phyloP scores from a whole-genome alignment of 2,329 filamentous ascomycete genomes.

The Xylariomycetidae sp. region DNA sequence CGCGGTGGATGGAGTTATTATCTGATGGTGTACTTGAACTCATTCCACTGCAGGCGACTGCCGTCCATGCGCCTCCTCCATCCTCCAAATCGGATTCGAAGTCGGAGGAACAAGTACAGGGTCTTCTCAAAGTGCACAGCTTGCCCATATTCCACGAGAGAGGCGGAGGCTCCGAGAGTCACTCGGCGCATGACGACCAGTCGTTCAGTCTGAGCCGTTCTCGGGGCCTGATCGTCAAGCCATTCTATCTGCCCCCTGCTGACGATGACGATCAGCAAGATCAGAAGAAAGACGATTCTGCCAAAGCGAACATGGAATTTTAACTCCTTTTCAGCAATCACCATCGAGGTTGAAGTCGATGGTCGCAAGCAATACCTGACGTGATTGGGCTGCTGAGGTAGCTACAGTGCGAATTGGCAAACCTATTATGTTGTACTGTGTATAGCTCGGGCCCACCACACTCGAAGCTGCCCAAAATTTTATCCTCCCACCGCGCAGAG shows the following conservation, averaged over 20 bases:
- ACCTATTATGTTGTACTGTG: constrained; percentile 1
- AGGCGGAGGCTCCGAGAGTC: constrained; percentile 73
- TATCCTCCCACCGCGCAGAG: constrained; percentile 11
- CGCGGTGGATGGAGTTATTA: constrained; percentile 80
- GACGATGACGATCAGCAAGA: constrained; percentile 58
- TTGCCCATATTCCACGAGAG: constrained; percentile 83
- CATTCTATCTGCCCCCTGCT: constrained; percentile 82
- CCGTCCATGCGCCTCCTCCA: constrained; percentile 44
- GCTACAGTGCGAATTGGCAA: no score
- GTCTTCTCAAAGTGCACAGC: constrained; percentile 75
- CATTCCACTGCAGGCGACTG: constrained; percentile 58
- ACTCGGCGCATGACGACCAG: constrained; percentile 72
- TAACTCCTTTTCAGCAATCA: constrained; percentile 31
- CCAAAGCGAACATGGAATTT: constrained; percentile 70
- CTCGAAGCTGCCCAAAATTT: constrained; percentile 11
- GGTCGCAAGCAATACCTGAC: no score
- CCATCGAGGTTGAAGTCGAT: not conserved
- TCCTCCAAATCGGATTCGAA: constrained; percentile 43
- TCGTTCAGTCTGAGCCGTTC: constrained; percentile 82
- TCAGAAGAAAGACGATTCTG: constrained; percentile 41
- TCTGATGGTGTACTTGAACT: constrained; percentile 84
- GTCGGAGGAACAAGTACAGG: constrained; percentile 73
- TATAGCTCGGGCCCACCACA: constrained; percentile 1
- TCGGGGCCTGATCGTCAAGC: constrained; percentile 76
- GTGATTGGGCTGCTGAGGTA: no score